phyloP scores from a whole-genome alignment of 805 yeast species.

The Zygotorulaspora chibaensis region DNA sequence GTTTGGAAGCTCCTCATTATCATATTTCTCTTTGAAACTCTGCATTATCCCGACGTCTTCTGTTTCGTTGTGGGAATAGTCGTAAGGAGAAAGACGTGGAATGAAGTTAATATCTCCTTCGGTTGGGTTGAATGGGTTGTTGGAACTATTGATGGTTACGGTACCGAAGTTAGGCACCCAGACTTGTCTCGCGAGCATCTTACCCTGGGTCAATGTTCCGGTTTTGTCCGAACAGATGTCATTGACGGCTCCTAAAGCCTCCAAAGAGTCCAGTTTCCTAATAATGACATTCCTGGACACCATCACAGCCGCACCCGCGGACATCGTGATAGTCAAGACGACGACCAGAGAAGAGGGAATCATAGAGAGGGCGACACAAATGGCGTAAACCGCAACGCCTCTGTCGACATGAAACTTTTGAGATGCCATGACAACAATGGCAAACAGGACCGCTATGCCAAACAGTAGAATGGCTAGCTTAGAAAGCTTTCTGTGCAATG shows the following conservation, averaged over 20 bases:
- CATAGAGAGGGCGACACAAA: conserved; percentile 96
- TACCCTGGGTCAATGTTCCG: conserved; percentile 85
- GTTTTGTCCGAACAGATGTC: conserved; percentile 92
- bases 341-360: conserved; percentile 98
- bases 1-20: conserved; percentile 14
- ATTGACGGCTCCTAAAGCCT: conserved; percentile 89
- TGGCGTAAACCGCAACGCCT: conserved; percentile 84
- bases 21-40: conserved; percentile 22
- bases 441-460: conserved; percentile 75
- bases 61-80: conserved; percentile 27
- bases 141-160: conserved; percentile 56
- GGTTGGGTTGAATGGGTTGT: conserved; percentile 86
- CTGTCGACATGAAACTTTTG: conserved; percentile 69
- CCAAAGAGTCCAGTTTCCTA: conserved; percentile 87
- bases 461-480: conserved; percentile 72
- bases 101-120: conserved; percentile 82
- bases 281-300: conserved; percentile 91
- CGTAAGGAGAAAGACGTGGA: conserved; percentile 57
- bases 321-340: conserved; percentile 93
- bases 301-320: conserved; percentile 95
- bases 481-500: conserved; percentile 70
- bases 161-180: conserved; percentile 81
- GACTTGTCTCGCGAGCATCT: conserved; percentile 79
- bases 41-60: conserved; percentile 31
- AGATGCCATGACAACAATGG: conserved; percentile 82